Evolutionary conservation across 2,329 filamentous ascomycete genomes (phyloP).

Genomic region (Myotisia sp.): DNA sequence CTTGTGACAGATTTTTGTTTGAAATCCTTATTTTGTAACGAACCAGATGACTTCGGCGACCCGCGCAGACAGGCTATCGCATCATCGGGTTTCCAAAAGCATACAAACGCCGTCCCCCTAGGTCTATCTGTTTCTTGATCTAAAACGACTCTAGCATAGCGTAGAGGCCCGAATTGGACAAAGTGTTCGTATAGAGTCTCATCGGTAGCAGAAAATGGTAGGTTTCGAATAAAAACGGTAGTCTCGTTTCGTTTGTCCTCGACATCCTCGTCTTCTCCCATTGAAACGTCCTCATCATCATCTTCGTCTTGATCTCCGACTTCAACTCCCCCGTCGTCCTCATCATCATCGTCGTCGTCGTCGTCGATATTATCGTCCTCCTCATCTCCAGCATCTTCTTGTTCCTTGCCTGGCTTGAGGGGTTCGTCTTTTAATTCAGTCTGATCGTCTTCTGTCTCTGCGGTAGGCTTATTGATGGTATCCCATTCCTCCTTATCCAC

Average conservation of each 20-base stretch:
- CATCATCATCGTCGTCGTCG: conserved; percentile 25
- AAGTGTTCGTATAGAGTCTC: conserved; percentile 76
- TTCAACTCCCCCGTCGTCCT: conserved; percentile 26
- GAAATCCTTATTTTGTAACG: conserved; percentile 27
- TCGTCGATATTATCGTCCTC: conserved; percentile 31
- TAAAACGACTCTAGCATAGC: conserved; percentile 83
- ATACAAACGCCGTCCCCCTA: conserved; percentile 87
- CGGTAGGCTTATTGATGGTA: conserved; percentile 39
- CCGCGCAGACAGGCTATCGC: conserved; percentile 60
- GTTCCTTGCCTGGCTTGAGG: conserved; percentile 19
- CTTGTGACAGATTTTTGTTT: conserved; percentile 29
- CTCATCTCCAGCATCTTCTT: conserved; percentile 43
- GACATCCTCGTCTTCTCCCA: conserved; percentile 32
- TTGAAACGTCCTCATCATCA: conserved; percentile 22
- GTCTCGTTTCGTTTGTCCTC: conserved; percentile 46
- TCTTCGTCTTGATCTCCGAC: conserved; percentile 31
- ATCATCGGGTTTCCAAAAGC: conserved; percentile 67
- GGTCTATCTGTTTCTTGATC: conserved; percentile 74
- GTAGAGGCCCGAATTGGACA: conserved; percentile 67
- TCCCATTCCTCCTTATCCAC: conserved; percentile 84
- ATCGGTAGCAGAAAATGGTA: conserved; percentile 79
- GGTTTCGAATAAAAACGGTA: conserved; percentile 83
- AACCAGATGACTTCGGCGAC: conserved; percentile 46
- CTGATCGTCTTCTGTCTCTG: conserved; percentile 19
- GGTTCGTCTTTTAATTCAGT: conserved; percentile 17